A percentile compares a stretch with the other conserved stretches of the same genome.
These are phyloP conservation scores for Allomyces javanicus DNA, from an alignment of 192 early-diverging fungal genomes.

Conservation along the genomic window DNA sequence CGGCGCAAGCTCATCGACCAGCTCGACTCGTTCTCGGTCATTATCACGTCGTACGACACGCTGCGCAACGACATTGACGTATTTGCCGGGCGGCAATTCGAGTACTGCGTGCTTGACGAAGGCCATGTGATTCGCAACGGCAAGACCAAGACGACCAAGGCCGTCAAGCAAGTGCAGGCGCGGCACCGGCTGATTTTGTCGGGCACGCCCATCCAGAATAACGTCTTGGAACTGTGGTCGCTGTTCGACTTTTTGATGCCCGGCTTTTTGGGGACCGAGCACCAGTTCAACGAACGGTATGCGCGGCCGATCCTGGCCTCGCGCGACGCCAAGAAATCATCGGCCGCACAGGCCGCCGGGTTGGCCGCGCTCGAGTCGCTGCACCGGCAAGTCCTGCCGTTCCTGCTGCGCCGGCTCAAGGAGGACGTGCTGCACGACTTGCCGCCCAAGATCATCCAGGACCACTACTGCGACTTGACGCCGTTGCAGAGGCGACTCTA, in stretches of 20 bases:
- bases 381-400: constrained; percentile 91
- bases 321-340: constrained; percentile 57
- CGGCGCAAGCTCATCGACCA: constrained; percentile 22
- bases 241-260: constrained; percentile 98
- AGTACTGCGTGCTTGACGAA: constrained; percentile 94
- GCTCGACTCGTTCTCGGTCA: constrained; percentile 13
- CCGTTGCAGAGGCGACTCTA: constrained; percentile 80
- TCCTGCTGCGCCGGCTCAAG: constrained; percentile 86
- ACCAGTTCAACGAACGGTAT: constrained; percentile 84
- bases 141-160: constrained; percentile 79
- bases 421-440: constrained; percentile 91
- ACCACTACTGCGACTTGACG: constrained; percentile 91
- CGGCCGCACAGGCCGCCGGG: constrained; percentile 25
- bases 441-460: constrained; percentile 98
- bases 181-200: constrained; percentile 83
- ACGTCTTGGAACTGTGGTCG: constrained; percentile 92
- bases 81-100: constrained; percentile 49
- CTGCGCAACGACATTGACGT: constrained; percentile 88
- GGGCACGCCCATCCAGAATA: constrained; percentile 93
- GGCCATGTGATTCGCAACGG: constrained; percentile 96
- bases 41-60: constrained; percentile 92
- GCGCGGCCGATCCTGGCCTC: constrained; percentile 79
- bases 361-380: constrained; percentile 62
- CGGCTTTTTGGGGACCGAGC: constrained; percentile 85
- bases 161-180: constrained; percentile 70